Evolutionary conservation across 306 rosid genomes (phyloP).

Genomic region (Glycine tomentella): DNA sequence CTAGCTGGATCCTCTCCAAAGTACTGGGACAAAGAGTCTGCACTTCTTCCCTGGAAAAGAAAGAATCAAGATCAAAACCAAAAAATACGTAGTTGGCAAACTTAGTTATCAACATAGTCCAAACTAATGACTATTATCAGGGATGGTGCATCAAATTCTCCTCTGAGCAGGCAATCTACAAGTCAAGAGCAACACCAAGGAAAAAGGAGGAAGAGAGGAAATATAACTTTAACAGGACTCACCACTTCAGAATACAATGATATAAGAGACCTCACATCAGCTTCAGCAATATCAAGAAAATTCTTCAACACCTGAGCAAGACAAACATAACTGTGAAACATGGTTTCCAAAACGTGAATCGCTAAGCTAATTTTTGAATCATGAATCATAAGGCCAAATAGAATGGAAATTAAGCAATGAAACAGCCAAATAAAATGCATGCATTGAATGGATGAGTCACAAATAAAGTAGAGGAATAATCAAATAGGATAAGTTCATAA

Average conservation of each 20-base stretch:
- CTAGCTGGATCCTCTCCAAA: slow-evolving; percentile 99
- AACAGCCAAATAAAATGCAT: not conserved
- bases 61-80: slow-evolving; percentile 38
- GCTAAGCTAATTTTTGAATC: not conserved
- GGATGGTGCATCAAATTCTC: slow-evolving; percentile 11
- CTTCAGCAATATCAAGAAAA: slow-evolving; percentile 94
- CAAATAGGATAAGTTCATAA: not conserved
- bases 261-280: slow-evolving; percentile 92
- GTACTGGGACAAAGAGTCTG: slow-evolving; percentile 96
- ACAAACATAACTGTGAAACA: slow-evolving; percentile 37
- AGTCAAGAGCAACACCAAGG: slow-evolving; percentile 16
- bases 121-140: slow-evolving; percentile 2
- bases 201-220: slow-evolving; percentile 17
- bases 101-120: slow-evolving; percentile 19
- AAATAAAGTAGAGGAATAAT: not conserved
- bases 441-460: not conserved
- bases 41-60: slow-evolving; percentile 89
- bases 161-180: slow-evolving; percentile 4
- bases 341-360: not conserved
- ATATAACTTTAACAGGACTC: slow-evolving; percentile 45
- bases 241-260: slow-evolving; percentile 98
- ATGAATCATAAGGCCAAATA: no score
- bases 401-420: not conserved
- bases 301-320: slow-evolving; percentile 81
- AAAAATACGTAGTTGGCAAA: slow-evolving; percentile 39